Evolutionary conservation across 495 filamentous ascomycete genomes (phyloP), one percentile per base, ranked within the genome.

Genomic region (Staphylotrichum tortipilum): DNA sequence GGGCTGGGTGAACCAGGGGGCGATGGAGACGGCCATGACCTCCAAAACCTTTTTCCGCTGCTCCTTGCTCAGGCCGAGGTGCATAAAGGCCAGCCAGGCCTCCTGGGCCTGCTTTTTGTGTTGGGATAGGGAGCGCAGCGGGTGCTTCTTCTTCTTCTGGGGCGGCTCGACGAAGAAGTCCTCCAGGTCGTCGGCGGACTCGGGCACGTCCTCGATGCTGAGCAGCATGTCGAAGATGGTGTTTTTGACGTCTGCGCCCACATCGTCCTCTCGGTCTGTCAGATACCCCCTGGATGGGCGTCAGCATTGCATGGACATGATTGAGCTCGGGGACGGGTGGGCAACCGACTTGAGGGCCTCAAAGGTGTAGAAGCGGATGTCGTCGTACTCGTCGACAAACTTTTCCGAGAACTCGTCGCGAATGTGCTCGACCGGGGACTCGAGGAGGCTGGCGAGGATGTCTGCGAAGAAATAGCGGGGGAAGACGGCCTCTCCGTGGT

Each of bases 311-410:
- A n/a, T n/a, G n/a, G n/a, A n/a, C n/a, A n/a, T n/a, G n/a, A n/a
- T n/a, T n/a, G n/a, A n/a, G n/a, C n/a, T n/a, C n/a, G n/a, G n/a
- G n/a, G n/a, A 38, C 10, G n/a, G 22, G n/a, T 1, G 21, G 34
- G 18, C 14, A 29, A 42, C 35, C 31, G 78, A 89, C 86, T 73
- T 69, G 36, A 91, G 69, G 26, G 76, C 74, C 40, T 77, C 65
- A 57, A 94, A 87, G 7, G 87, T 87, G 58, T 85, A 84, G 62
- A 81, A 95, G 50, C 89, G 69, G 49, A 96, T 74, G 69, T 98
- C 92, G 48, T 94, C 85, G 62, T 83, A 90, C 52, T 79, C 69
- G 51, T 84, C 81, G 31, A 91, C 64, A 56, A 83, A 96, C 47
- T 87, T 86, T 41, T 84, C 74, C 19, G 82, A 69, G 54, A 90